Percentiles rank a stretch among this genome's conserved stretches.
These are phyloP conservation scores for Rhizopus arrhizus DNA, from an alignment of 371 early-diverging fungal genomes.

Conservation along the genomic window DNA sequence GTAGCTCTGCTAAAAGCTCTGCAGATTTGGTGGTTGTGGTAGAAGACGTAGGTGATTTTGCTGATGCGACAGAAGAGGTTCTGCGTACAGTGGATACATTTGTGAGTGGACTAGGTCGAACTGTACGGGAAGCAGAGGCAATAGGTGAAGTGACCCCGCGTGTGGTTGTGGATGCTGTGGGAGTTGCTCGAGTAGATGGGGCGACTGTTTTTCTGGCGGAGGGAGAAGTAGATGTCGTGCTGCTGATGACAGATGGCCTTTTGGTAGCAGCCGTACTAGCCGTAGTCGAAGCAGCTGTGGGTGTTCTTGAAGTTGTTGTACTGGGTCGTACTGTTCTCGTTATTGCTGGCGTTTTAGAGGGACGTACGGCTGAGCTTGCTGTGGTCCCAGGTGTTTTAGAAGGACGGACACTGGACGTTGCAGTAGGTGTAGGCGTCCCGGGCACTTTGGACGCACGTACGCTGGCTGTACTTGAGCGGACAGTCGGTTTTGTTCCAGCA, in stretches of 20 bases:
- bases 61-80: conserved; percentile 13
- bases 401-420: not conserved
- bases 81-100: conserved; percentile 19
- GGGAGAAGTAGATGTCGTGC: conserved; percentile 6
- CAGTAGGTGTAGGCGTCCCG: not conserved
- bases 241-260: not conserved
- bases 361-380: conserved; percentile 3
- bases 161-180: conserved; percentile 7
- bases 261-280: not conserved
- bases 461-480: not conserved
- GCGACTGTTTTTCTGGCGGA: conserved; percentile 13
- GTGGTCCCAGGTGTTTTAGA: no score
- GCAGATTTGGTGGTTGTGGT: conserved; percentile 17
- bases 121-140: conserved; percentile 24
- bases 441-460: conserved; percentile 21
- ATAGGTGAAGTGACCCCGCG: conserved; percentile 26
- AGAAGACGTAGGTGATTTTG: conserved; percentile 16
- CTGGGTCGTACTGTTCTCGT: conserved; percentile 11
- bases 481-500: no score
- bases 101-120: conserved; percentile 3
- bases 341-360: conserved; percentile 8
- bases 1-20: conserved; percentile 29
- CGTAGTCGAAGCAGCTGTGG: not conserved
- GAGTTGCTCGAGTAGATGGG: conserved; percentile 6
- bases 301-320: conserved; percentile 6